Base-by-base conservation (phyloP, 2,329 filamentous ascomycete genomes). In the Neurospora crassa region DNA sequence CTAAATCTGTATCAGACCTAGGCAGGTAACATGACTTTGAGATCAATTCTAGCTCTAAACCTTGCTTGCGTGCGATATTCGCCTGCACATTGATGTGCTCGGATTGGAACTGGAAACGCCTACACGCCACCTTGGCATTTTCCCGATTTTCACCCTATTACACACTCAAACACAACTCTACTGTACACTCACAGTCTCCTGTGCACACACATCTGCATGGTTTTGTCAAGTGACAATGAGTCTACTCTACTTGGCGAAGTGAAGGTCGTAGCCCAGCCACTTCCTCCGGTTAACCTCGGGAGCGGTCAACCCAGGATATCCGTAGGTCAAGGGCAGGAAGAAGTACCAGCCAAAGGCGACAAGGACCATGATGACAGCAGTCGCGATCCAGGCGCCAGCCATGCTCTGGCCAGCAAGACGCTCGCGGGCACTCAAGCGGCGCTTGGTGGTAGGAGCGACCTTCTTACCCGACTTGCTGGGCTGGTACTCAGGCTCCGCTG, bases 211-310 rank as follows among this genome's bases (percentile, higher is more conserved):
- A 2, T 63, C 10, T 63, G 34, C 16, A 63, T 2, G 7, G 14
- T 16, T 34, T 18, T 16, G 53, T 63, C 53, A 34, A 63, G 14
- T 63, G 53, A 63, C 47, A 16, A 63, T 6, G 47, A 8, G 18
- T 69, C 84, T 91, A 99, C 88, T 99, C 84, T 91, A 99, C 88
- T 99, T 99, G 72, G 96, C 96, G 84, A 99, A 99, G 84, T 99
- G 96, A 79, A 99, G 86, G 81, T 99, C 96, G 80, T 98, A 99
- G 74, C 92, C 92, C 75, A 99, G 86, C 95, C 95, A 98, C 86
- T 97, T 97, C 81, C 96, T 90, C 74, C 90, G 87, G 74, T 91
- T 83, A 40, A 99, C 92, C 79, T 93, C 86, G 14, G 90, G 88
- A 20, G 97, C 91, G 71, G 86, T 88, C 78, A 99, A 86, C 42